Evolutionary conservation across 441 rosid species (phyloP), one percentile per base, ranked within the genome.

Genomic region (Aquilaria agallochum): DNA sequence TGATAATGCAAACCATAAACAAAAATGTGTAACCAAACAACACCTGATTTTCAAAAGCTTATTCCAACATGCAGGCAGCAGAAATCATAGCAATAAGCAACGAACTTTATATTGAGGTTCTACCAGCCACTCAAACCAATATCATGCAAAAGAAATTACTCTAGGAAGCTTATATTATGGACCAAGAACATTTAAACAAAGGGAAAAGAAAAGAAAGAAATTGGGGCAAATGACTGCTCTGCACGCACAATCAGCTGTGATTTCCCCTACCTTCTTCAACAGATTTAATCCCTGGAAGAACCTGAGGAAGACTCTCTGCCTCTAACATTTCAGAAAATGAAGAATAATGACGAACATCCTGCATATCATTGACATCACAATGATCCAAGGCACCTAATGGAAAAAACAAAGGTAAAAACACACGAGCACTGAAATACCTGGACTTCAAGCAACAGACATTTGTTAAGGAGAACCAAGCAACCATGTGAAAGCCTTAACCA

Each of bases 251-350:
- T 31, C 40, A 9, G 52, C 56, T 31, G 60, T 48, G 45, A 64
- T 32, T 46, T 31, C 1, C 42, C 9, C 12, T 70, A 93, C 96
- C 93, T 83, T 85, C 93, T 68, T 82, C 84, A 32, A 77, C 57
- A 54, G 84, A 76, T 66, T 78, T 61, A 70, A 71, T 73, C 40
- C 85, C 90, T 53, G 89, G 93, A 78, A 90, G 87, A 68, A 90
- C 86, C 68, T 83, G 65, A 50, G 56, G 68, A 64, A 84, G 82
- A 67, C 65, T 59, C 72, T 87, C 96, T 33, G 75, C 78, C 72
- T 74, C 72, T 77, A 93, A 71, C 86, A 87, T 76, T 79, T 83
- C 79, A 1, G 58, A 57, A 76, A 90, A 85, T 44, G 90, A 83
- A 51, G 77, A 45, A 71, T 75, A 87, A 3, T 30, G 74, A 46